Base-by-base conservation (phyloP, 2,329 filamentous ascomycete genomes). In the Blastomyces parvus region DNA sequence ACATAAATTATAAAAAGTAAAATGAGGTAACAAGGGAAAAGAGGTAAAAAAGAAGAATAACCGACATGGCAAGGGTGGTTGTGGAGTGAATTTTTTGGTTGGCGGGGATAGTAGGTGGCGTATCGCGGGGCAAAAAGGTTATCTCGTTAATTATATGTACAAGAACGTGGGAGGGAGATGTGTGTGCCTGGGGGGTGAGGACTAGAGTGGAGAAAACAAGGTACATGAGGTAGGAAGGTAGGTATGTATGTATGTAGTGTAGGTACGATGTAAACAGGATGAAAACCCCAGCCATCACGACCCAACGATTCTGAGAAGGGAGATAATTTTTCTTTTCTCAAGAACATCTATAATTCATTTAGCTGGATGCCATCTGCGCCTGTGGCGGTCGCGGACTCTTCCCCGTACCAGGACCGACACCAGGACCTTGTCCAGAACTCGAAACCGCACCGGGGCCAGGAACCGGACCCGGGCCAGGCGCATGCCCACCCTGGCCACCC, bases 351-450 rank as follows among this genome's bases (percentile, higher is more conserved):
- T 56, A 30, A 38, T 56, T 38, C 69, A 76, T 56, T 56, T 69
- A 76, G 61, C 72, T 74, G 61, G 69, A 74, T 40, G 77, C 73
- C 59, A 75, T 73, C 61, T 79, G 77, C 30, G 74, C 76, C 62
- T 76, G 73, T 44, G 76, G 73, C 62, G 75, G 71, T 58, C 76
- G 74, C 19, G 77, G 78, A 61, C 77, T 79, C 64, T 77, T 76
- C 64, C 68, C 76, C 27, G 73, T 70, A 48, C 40, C 57, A 19
- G 38, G 40, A 33, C 40, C 57, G 8, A 19, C 38, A 48, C 57
- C 57, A 4, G 38, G 17, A 19, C 40, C 57, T 52, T 27, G 48
- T 13, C 57, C 57, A 7, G 22, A 17, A 36, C 42, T 27, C 9
- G 36, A 42, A 48, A 19, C 42, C 4, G 11, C 22, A 27, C 38